phyloP scores from a whole-genome alignment of 2,329 filamentous ascomycete species.

The Monilinia fructigena region DNA sequence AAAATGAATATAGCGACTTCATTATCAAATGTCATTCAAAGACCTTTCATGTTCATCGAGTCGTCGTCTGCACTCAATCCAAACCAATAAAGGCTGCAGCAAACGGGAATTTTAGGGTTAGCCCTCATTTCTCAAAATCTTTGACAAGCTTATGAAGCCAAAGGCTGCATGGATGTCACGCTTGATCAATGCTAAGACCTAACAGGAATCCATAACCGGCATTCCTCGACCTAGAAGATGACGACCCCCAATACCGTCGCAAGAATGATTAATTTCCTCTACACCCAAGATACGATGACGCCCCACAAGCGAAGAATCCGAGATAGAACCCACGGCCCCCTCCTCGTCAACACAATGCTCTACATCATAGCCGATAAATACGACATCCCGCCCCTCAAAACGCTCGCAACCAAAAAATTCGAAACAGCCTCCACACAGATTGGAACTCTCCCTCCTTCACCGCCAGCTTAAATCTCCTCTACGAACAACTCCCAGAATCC shows the following conservation, averaged over 20 bases:
- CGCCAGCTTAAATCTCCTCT: background rate
- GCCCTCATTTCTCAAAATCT: background rate
- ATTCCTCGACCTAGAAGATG: conserved; percentile 19
- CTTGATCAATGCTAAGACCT: background rate
- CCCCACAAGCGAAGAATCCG: background rate
- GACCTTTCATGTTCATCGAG: conserved; percentile 30
- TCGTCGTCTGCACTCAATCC: conserved; percentile 30
- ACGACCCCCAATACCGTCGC: conserved; percentile 22
- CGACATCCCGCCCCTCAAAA: conserved; percentile 23
- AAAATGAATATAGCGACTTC: conserved; percentile 28
- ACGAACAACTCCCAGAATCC: conserved; percentile 18
- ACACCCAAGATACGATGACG: conserved; percentile 42
- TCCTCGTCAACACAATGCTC: conserved; percentile 18
- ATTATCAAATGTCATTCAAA: conserved; percentile 26
- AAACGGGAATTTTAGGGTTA: conserved; percentile 26
- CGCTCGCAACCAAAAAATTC: conserved; percentile 21
- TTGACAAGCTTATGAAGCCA: background rate
- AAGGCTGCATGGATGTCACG: background rate
- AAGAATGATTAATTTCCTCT: conserved; percentile 50
- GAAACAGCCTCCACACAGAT: background rate
- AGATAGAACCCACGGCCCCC: background rate
- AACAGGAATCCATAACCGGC: conserved; percentile 16
- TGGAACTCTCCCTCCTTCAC: conserved; percentile 21
- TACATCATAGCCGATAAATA: conserved; percentile 26
- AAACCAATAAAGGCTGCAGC: conserved; percentile 27